Conservation (phyloP, 1,139 yeast genomes). For the Suhomyces terraborum region DNA sequence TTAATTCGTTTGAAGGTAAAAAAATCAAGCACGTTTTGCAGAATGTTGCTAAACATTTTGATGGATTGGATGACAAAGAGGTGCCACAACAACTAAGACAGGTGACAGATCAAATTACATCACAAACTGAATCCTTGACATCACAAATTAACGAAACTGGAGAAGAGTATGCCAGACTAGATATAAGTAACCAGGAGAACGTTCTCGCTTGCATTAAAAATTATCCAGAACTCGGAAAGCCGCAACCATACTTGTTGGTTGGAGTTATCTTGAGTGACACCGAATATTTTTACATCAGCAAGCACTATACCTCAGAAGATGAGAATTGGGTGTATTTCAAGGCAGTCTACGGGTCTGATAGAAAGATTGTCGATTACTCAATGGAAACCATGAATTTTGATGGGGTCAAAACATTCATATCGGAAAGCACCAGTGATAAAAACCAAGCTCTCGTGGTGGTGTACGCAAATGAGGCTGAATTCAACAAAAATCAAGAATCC, state of each 20-base stretch:
- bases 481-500: slow-evolving; percentile 9
- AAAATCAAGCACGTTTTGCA: slow-evolving; percentile 29
- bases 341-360: slow-evolving; percentile 15
- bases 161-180: slow-evolving; percentile 23
- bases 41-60: slow-evolving; percentile 24
- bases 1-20: slow-evolving; percentile 42
- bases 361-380: slow-evolving; percentile 21
- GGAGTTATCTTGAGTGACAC: slow-evolving; percentile 35
- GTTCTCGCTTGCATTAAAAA: slow-evolving; percentile 19
- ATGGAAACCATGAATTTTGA: slow-evolving; percentile 25
- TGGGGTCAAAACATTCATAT: slow-evolving; percentile 21
- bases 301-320: slow-evolving; percentile 11
- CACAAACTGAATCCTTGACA: slow-evolving; percentile 21
- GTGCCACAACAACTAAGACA: slow-evolving; percentile 28
- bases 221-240: slow-evolving; percentile 15
- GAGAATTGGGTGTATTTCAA: slow-evolving; percentile 20
- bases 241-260: slow-evolving; percentile 27
- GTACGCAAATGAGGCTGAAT: slow-evolving; percentile 21
- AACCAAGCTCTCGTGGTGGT: slow-evolving; percentile 23
- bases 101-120: slow-evolving; percentile 23
- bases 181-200: slow-evolving; percentile 27
- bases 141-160: slow-evolving; percentile 22
- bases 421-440: slow-evolving; percentile 20
- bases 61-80: slow-evolving; percentile 17
- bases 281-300: slow-evolving; percentile 27